phyloP scores from a whole-genome alignment of 805 yeast species.

The Saccharomycopsis sp. region DNA sequence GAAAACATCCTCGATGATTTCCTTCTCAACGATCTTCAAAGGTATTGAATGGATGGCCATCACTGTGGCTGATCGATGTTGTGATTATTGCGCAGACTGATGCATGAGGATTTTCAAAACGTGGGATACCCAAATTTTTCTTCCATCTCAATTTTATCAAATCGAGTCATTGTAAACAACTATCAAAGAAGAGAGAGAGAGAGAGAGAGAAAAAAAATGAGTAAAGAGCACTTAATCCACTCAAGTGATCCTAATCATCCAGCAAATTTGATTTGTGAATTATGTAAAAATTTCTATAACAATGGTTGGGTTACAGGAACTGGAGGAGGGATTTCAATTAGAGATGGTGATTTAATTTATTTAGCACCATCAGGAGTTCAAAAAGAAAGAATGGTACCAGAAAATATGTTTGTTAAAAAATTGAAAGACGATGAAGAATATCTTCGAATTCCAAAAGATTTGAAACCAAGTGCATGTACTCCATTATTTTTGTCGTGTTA shows the following conservation, averaged over 20 bases:
- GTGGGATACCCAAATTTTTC: background rate
- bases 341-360: constrained; percentile 50
- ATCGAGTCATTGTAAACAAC: background rate
- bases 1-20: too few species aligned
- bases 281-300: constrained; percentile 68
- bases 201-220: too few species aligned
- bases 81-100: too few species aligned
- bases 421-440: constrained; percentile 35
- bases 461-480: constrained; percentile 91
- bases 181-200: too few species aligned
- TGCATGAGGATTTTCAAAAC: background rate
- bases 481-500: constrained; percentile 78
- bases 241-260: constrained; percentile 61
- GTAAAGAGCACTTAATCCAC: constrained; percentile 26
- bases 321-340: constrained; percentile 88
- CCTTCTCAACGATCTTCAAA: too few species aligned
- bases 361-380: constrained; percentile 96
- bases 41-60: too few species aligned
- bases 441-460: constrained; percentile 51
- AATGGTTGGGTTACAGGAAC: constrained; percentile 94
- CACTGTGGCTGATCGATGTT: too few species aligned
- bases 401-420: constrained; percentile 60
- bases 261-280: constrained; percentile 75
- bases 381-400: constrained; percentile 78
- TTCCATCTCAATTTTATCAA: background rate